phyloP scores from a whole-genome alignment of 2,329 filamentous ascomycete species.

The Colletotrichum somersetense region DNA sequence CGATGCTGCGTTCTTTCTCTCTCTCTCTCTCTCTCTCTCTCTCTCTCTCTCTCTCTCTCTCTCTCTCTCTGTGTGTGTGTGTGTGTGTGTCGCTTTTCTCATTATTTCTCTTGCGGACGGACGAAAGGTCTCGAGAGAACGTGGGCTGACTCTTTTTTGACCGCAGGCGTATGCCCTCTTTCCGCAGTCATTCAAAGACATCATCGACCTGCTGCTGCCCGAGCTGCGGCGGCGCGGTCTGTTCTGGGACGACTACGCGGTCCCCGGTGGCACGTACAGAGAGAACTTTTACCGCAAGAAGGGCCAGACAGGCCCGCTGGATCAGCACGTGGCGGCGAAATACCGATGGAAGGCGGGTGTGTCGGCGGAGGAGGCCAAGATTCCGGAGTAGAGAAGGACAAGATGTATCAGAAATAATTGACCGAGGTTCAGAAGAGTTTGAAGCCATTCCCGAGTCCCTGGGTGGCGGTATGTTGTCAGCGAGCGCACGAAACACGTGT shows the following conservation, averaged over 20 bases:
- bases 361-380: conserved; percentile 46
- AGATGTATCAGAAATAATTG: not conserved
- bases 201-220: conserved; percentile 74
- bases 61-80: not conserved
- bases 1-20: no score
- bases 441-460: conserved; percentile 17
- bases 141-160: not conserved
- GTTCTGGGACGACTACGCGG: conserved; percentile 67
- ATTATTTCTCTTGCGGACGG: no score
- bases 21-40: no score
- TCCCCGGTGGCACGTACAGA: conserved; percentile 69
- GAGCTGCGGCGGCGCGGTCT: conserved; percentile 71
- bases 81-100: not conserved
- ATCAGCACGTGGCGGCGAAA: conserved; percentile 64
- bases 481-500: not conserved
- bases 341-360: conserved; percentile 58
- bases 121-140: not conserved
- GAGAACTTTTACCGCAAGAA: conserved; percentile 69
- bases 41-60: no score
- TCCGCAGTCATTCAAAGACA: conserved; percentile 76
- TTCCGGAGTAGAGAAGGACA: conserved; percentile 42
- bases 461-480: no score
- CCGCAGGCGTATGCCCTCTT: conserved; percentile 72
- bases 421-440: not conserved
- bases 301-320: conserved; percentile 63